Base-by-base conservation (phyloP, 2,329 filamentous ascomycete genomes). In the Aspergillus versicolor region DNA sequence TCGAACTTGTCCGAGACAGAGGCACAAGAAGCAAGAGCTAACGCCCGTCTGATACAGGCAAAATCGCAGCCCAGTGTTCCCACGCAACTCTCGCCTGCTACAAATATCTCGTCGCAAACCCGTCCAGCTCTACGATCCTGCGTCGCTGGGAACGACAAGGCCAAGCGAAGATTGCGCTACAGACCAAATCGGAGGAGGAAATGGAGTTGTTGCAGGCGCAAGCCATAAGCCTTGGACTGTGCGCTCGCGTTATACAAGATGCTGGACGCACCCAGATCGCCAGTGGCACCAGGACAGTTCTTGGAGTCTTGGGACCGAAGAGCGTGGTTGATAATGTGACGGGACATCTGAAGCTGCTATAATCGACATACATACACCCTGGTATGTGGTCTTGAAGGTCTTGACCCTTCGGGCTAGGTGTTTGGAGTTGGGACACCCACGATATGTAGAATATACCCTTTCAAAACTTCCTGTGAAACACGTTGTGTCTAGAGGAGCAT, bases 81-180 rank as follows among this genome's bases (percentile, higher is more conserved):
- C 94, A 97, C 76, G 94, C 94, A n/a, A 96, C 93, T 3, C 87
- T 99, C 56, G 92, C 93, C 54, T 97, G 93, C 84, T 99, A 96
- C 86, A 97, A 97, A 79, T 80, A 87, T 58, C 86, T 95, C 63
- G 77, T 85, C 56, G 76, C 79, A 44, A 75, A 78, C 54, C 78
- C 84, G n/a, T 74, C 79, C 3, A 74, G 78, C 52, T 77, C 81
- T 52, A 77, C 83, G 41, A 79, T 96, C 52, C 84, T 99, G 48
- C 82, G 83, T 63, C 88, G 88, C 63, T 99, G 94, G 94, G 94
- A 99, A 77, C 81, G 80, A 51, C 78, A 82, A 54, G 94, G 94
- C 12, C 92, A 97, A 79, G 89, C 91, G 63, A 97, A 99, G 83
- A 90, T 99, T 63, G 94, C 94, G 7, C 78, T 99, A 54, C 92